Evolutionary conservation across 345 rosid species (phyloP).

Genomic region (Streptanthus diversifolius): DNA sequence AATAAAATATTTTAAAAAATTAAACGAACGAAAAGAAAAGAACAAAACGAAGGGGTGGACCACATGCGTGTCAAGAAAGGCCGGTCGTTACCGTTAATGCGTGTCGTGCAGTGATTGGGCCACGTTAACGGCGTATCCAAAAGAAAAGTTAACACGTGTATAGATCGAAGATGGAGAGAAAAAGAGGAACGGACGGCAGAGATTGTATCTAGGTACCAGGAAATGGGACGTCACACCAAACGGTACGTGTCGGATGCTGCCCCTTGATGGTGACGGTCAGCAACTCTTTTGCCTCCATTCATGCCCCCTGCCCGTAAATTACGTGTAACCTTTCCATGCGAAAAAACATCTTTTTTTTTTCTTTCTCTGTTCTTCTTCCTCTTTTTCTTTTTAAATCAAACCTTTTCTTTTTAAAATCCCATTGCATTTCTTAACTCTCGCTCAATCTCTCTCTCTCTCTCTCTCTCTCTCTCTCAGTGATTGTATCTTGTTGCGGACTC

Average conservation of each 20-base stretch:
- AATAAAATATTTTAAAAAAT: neutral
- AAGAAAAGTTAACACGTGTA: constrained; percentile 42
- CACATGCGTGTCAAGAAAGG: constrained; percentile 76
- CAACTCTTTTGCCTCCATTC: constrained; percentile 16
- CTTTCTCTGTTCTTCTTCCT: neutral
- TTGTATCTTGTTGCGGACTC: neutral
- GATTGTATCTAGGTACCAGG: constrained; percentile 48
- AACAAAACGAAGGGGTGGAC: constrained; percentile 41
- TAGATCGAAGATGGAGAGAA: neutral
- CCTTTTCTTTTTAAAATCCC: constrained; percentile 18
- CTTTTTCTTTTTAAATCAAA: constrained; percentile 21
- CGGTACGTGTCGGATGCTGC: constrained; percentile 71
- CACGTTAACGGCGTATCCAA: constrained; percentile 39
- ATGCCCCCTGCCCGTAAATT: constrained; percentile 51
- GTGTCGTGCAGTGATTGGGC: constrained; percentile 46
- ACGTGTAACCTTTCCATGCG: constrained; percentile 60
- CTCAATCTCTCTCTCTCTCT: neutral
- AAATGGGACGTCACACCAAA: constrained; percentile 60
- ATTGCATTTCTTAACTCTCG: constrained; percentile 17
- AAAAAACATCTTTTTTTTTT: constrained; percentile 10
- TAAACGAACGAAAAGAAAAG: neutral
- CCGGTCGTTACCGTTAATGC: constrained; percentile 26
- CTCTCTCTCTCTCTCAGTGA: neutral
- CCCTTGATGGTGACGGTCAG: constrained; percentile 70
- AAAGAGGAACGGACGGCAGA: constrained; percentile 47